phyloP scores from a whole-genome alignment of 2,329 filamentous ascomycete species.

The Xylaria sp. region DNA sequence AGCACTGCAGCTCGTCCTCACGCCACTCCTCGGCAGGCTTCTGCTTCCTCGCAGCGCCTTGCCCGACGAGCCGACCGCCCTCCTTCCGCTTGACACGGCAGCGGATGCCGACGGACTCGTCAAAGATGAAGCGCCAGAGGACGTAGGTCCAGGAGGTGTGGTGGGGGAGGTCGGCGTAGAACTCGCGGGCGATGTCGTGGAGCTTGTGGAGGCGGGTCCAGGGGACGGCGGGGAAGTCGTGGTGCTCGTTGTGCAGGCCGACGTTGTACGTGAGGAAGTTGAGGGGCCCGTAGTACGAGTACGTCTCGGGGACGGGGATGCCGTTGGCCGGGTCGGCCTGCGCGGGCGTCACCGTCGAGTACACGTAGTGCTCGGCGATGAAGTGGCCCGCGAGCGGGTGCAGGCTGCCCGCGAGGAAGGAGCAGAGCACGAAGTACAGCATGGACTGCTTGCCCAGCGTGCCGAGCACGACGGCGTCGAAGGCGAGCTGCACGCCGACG shows the following conservation, averaged over 20 bases:
- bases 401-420: conserved; percentile 91
- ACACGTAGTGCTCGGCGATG: conserved; percentile 96
- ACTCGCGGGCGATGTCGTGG: conserved; percentile 84
- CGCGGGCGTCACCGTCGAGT: conserved; percentile 68
- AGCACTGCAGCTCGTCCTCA: conserved; percentile 75
- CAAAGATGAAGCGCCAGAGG: conserved; percentile 94
- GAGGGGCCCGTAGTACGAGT: conserved; percentile 93
- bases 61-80: conserved; percentile 71
- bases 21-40: conserved; percentile 65
- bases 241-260: conserved; percentile 97
- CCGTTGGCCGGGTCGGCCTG: conserved; percentile 67
- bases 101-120: conserved; percentile 87
- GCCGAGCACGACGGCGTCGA: conserved; percentile 77
- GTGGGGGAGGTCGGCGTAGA: conserved; percentile 86
- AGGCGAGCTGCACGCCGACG: conserved; percentile 77
- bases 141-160: conserved; percentile 93
- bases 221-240: conserved; percentile 96
- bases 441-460: conserved; percentile 71
- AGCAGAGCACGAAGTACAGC: conserved; percentile 86
- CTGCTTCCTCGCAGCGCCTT: conserved; percentile 25
- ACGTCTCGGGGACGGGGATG: conserved; percentile 87
- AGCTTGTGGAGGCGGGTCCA: conserved; percentile 88
- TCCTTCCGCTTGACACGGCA: conserved; percentile 93
- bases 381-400: conserved; percentile 97
- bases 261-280: conserved; percentile 98